A percentile compares a stretch with the other conserved stretches of the same genome.
Evolutionary conservation across 2,329 filamentous ascomycete genomes (phyloP).

Genomic region (Diaporthe eres): DNA sequence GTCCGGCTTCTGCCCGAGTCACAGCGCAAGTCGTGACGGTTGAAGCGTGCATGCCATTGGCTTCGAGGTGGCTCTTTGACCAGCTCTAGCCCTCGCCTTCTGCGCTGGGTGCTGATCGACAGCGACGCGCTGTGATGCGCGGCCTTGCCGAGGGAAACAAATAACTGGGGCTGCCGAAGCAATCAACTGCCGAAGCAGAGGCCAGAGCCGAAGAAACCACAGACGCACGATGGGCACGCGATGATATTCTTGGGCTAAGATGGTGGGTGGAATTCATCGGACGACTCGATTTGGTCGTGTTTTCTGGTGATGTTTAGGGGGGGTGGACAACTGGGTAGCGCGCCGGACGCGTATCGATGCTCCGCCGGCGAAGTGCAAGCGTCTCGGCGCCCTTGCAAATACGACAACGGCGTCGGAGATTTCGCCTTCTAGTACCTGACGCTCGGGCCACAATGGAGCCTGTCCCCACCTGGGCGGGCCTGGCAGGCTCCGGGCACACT

Average conservation of each 20-base stretch:
- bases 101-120: conserved; percentile 15
- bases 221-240: conserved; percentile 8
- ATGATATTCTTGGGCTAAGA: background rate
- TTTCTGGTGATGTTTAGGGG: conserved; percentile 18
- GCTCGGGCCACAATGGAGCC: conserved; percentile 25
- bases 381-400: conserved; percentile 25
- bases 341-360: conserved; percentile 27
- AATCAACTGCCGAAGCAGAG: conserved; percentile 27
- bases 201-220: conserved; percentile 20
- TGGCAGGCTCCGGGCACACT: background rate
- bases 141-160: conserved; percentile 17
- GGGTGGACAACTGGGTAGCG: conserved; percentile 6
- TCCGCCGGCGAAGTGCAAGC: conserved; percentile 11
- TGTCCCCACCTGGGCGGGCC: conserved; percentile 3
- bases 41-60: conserved; percentile 13
- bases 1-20: background rate
- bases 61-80: conserved; percentile 20
- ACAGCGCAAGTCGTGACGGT: background rate
- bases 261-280: conserved; percentile 13
- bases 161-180: conserved; percentile 2
- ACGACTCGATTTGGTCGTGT: conserved; percentile 17
- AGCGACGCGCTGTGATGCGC: conserved; percentile 13
- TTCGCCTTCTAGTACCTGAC: conserved; percentile 13
- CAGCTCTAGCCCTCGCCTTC: background rate
- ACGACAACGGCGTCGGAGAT: conserved; percentile 23